A percentile compares a stretch with the other conserved stretches of the same genome.
Conservation (phyloP, 2,329 filamentous ascomycete genomes). For the Diaporthe citri region DNA sequence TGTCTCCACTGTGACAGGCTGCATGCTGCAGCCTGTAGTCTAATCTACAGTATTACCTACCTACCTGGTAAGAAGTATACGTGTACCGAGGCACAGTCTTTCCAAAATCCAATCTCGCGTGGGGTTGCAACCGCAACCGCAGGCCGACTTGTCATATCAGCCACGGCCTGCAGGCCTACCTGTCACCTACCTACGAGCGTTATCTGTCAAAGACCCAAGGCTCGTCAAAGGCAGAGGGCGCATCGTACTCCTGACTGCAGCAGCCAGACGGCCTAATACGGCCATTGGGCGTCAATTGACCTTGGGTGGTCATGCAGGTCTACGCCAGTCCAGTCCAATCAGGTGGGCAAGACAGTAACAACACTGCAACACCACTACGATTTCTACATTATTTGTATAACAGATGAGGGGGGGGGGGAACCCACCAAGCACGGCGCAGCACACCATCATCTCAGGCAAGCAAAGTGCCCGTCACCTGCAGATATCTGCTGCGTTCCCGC, state of each 20-base stretch:
- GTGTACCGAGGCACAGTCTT: neutral
- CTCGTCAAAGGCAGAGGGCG: neutral
- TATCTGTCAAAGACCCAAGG: neutral
- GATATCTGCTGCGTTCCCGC: neutral
- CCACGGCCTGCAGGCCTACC: neutral
- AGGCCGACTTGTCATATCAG: slow-evolving; percentile 12
- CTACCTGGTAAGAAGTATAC: too few species aligned
- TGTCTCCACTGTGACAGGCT: neutral
- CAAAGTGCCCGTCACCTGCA: neutral
- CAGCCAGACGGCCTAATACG: neutral
- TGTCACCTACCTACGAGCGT: too few species aligned
- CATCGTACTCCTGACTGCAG: neutral
- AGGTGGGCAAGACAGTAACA: neutral
- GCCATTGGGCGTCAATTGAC: neutral
- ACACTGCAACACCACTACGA: neutral
- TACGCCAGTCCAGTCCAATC: neutral
- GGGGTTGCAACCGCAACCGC: slow-evolving; percentile 21
- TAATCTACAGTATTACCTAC: neutral
- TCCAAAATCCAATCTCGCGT: slow-evolving; percentile 10
- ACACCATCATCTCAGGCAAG: neutral
- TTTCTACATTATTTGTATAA: too few species aligned
- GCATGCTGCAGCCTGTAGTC: neutral
- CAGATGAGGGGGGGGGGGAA: too few species aligned
- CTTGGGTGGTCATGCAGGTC: neutral
- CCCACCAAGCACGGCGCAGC: too few species aligned